phyloP scores from a whole-genome alignment of 164 flowering plant species.

The Stephania japonica region DNA sequence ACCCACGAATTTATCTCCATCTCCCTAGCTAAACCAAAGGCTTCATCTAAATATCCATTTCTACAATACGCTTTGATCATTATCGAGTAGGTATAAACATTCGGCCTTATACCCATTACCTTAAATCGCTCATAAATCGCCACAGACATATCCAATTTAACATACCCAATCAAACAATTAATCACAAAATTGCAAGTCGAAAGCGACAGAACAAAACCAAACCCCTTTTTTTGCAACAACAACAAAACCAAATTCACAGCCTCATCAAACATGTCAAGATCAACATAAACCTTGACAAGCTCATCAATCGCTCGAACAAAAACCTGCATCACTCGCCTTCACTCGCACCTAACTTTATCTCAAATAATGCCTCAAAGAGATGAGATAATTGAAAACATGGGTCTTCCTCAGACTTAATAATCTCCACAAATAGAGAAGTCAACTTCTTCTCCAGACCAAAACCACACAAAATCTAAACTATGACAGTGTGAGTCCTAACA shows the following conservation, averaged over 20 bases:
- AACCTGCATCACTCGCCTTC: slow-evolving; percentile 4
- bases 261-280: slow-evolving; percentile 49
- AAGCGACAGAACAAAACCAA: slow-evolving; percentile 37
- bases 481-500: slow-evolving; percentile 33
- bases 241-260: slow-evolving; percentile 45
- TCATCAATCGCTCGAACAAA: slow-evolving; percentile 33
- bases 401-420: no score
- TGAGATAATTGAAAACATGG: no score
- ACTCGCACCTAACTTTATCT: slow-evolving; percentile 16
- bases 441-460: slow-evolving; percentile 38
- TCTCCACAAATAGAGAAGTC: slow-evolving; percentile 36
- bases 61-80: slow-evolving; percentile 50
- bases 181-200: slow-evolving; percentile 54
- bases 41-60: slow-evolving; percentile 45
- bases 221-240: slow-evolving; percentile 29
- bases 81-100: slow-evolving; percentile 54
- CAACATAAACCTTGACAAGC: slow-evolving; percentile 49
- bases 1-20: no score
- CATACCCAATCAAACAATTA: slow-evolving; percentile 41
- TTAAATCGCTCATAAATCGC: no score
- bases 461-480: slow-evolving; percentile 41
- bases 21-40: slow-evolving; percentile 34
- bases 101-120: no score
- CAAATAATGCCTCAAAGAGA: slow-evolving; percentile 33
- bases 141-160: slow-evolving; percentile 35